Base-by-base conservation (phyloP, 371 early-diverging fungal species). In the Entomophthora muscae region DNA sequence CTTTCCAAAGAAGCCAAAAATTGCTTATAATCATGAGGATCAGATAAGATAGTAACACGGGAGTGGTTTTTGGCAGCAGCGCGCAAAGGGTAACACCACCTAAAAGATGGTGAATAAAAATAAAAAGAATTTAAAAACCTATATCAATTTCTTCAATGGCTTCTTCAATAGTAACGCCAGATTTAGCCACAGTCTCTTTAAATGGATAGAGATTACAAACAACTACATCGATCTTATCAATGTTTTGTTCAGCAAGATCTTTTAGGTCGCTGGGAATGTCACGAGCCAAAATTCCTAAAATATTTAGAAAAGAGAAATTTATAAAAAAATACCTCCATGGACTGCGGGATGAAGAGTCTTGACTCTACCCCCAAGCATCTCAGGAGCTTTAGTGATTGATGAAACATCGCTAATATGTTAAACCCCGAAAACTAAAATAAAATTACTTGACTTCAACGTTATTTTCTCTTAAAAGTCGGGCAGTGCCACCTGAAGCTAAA, bases 41-140 rank as follows among this genome's bases (percentile, higher is more conserved):
- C 96, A 58, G 86, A 88, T 32, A 93, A 72, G 53, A 97, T 84
- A 57, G 90, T 83, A 53, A 95, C 96, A 56, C 98, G 88, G 28
- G 84, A 88, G 71, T 95, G 96, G 79, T 97, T 97, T 85, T 97
- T 97, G 69, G 98, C 98, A 65, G 96, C 98, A 64, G 98, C 98
- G 65, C 98, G 87, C 57, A 95, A 63, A 97, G 80, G 22, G 98
- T 95, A 52, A 97, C 98, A 70, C 98, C 98, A 71, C 95, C 87
- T 84, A 63, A 27, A 27, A 57, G 66, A 64, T 59, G 22, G 63
- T 52, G 0, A 26, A 51, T 17, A 26, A 33, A 64, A 23, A 57
- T 22, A 52, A 61, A 42, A 23, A 23, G n/a, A 22, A 21, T 56
- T 42, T 52, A 33, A 30, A 51, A n/a, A 86, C 91, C 97, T 73